These are phyloP conservation scores for Kentomonas sorsogonicus DNA, from an alignment of 208 protist species.

Conservation along the genomic window DNA sequence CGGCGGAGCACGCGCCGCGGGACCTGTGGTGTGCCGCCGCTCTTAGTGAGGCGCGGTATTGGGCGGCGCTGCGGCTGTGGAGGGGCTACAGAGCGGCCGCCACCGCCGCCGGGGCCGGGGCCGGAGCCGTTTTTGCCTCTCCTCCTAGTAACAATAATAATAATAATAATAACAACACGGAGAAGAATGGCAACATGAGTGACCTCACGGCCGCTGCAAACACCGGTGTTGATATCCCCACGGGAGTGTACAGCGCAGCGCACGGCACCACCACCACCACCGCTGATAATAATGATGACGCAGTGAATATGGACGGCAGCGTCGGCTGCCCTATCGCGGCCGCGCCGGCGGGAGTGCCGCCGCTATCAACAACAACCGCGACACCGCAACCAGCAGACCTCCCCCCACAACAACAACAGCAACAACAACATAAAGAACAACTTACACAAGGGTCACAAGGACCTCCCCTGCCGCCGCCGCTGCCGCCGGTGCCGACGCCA, in stretches of 20 bases:
- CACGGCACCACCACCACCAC: neutral
- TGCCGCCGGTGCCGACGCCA: neutral
- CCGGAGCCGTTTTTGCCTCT: neutral
- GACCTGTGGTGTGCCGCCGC: constrained; percentile 36
- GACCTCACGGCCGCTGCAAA: no score
- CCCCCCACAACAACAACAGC: neutral
- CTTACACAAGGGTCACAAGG: neutral
- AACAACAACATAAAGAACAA: neutral
- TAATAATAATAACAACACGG: neutral
- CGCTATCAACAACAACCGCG: no score
- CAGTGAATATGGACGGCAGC: no score
- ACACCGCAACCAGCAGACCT: neutral
- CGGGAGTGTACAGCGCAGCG: no score
- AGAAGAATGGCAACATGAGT: no score
- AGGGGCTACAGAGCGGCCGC: neutral
- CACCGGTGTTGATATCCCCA: no score
- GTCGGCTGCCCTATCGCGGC: no score
- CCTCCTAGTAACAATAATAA: neutral
- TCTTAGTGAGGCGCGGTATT: constrained; percentile 27
- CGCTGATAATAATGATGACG: neutral
- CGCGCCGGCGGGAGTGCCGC: no score
- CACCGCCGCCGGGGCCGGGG: neutral
- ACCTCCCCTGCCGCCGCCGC: neutral
- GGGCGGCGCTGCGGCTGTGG: constrained; percentile 12
- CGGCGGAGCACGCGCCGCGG: constrained; percentile 25